Base-by-base conservation (phyloP, 169 alveolate species). In the Amoebophrya sp. region DNA sequence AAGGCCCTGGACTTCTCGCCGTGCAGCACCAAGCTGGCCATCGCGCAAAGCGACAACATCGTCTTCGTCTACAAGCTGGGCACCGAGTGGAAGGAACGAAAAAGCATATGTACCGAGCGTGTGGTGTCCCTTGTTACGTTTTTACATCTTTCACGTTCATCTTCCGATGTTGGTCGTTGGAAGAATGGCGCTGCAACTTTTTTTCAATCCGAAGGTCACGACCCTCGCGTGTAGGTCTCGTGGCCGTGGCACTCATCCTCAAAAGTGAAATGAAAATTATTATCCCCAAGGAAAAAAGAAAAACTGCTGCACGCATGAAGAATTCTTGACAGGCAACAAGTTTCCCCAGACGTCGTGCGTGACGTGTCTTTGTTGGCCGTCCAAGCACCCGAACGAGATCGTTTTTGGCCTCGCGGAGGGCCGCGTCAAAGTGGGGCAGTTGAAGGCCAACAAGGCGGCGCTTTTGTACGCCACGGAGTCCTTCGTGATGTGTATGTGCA, bases 361-460 rank as follows among this genome's bases (percentile, higher is more conserved):
- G 26, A 96, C 98, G 31, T 96, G 97, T 90, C 92, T 97, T 93
- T 87, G 93, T 67, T 97, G 99, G 99, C 98, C 98, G 13, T 92
- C 90, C 38, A 94, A 93, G n/a, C 94, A 96, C 91, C 94, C 95
- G 18, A 93, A 94, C 70, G 98, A 96, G 89, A 93, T 97, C 45
- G 94, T 93, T 89, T 95, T 96, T 91, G 99, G 99, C 41, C 95
- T 96, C 67, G 95, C 98, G 38, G 98, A 97, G 92, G 99, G 99
- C 91, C 97, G 96, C 92, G 97, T 97, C 34, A 95, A 95, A 91
- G 93, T 94, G 29, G 98, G 98, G 41, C 92, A 95, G 58, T 92
- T 96, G 90, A 95, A 88, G 95, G 94, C 94, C 58, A 96, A 96
- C 91, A 96, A 93, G 93, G 92, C 94, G 15, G 93, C 92, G 10